Evolutionary conservation across 441 rosid genomes (phyloP).

Genomic region (Adansonia grandidieri): DNA sequence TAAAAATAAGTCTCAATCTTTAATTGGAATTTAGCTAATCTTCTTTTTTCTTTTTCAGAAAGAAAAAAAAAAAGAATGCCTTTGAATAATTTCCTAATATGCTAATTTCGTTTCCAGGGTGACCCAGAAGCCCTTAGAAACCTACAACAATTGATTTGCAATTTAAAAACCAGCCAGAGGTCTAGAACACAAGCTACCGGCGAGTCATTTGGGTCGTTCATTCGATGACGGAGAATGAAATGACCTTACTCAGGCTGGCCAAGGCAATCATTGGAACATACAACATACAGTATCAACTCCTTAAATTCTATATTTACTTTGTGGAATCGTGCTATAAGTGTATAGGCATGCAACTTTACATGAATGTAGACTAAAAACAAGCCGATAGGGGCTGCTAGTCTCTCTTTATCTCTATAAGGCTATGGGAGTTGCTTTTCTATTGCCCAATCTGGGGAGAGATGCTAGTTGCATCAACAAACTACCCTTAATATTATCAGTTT

Average conservation of each 20-base stretch:
- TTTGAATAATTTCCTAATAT: neutral
- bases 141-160: slow-evolving; percentile 17
- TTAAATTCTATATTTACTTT: neutral
- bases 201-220: neutral
- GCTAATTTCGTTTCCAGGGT: slow-evolving; percentile 19
- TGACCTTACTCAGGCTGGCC: neutral
- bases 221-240: slow-evolving; percentile 2
- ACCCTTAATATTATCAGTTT: neutral
- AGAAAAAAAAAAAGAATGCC: neutral
- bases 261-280: neutral
- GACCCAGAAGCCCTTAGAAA: neutral
- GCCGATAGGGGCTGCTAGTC: neutral
- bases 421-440: neutral
- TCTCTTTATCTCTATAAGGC: neutral
- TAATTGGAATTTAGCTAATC: neutral
- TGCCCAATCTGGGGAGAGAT: neutral
- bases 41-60: neutral
- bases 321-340: neutral
- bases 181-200: neutral
- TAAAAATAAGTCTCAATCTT: too few relatives aligned
- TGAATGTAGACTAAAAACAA: neutral
- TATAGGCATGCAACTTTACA: neutral
- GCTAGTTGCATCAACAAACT: neutral
- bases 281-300: neutral
- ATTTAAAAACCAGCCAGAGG: neutral